phyloP scores from a whole-genome alignment of 495 filamentous ascomycete species.

The Hyaloscypha hepaticicola region DNA sequence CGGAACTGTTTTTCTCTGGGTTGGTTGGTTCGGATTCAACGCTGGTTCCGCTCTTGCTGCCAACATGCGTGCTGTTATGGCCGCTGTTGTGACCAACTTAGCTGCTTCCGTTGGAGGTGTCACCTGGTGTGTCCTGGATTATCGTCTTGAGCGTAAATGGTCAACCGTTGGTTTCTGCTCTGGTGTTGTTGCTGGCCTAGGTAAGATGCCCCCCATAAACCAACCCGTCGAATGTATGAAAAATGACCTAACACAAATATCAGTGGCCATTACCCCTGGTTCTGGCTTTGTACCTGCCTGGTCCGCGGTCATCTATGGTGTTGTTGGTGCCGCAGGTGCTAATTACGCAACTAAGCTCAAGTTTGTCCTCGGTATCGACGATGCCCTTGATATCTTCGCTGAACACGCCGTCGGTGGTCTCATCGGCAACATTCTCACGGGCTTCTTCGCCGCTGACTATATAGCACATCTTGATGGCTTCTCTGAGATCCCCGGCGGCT shows the following conservation, averaged over 20 bases:
- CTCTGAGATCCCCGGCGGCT: slow-evolving; percentile 73
- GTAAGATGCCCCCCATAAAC: no score
- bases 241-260: no score
- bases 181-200: slow-evolving; percentile 83
- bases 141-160: slow-evolving; percentile 92
- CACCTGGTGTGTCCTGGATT: slow-evolving; percentile 95
- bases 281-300: slow-evolving; percentile 88
- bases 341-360: slow-evolving; percentile 98
- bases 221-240: no score
- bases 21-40: slow-evolving; percentile 99
- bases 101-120: slow-evolving; percentile 85
- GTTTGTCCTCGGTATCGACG: slow-evolving; percentile 82
- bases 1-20: slow-evolving; percentile 97
- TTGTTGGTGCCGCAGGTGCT: slow-evolving; percentile 78
- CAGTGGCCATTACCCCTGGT: slow-evolving; percentile 86
- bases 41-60: slow-evolving; percentile 87
- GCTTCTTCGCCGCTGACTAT: slow-evolving; percentile 80
- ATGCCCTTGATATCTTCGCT: slow-evolving; percentile 92
- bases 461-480: slow-evolving; percentile 65
- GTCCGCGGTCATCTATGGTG: slow-evolving; percentile 87
- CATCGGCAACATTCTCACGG: slow-evolving; percentile 86
- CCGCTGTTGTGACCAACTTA: slow-evolving; percentile 69
- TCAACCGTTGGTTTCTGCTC: slow-evolving; percentile 97
- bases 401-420: slow-evolving; percentile 87
- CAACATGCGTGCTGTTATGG: slow-evolving; percentile 84